Evolutionary conservation across 306 rosid species (phyloP).

Genomic region (Ormosia semicastrata): DNA sequence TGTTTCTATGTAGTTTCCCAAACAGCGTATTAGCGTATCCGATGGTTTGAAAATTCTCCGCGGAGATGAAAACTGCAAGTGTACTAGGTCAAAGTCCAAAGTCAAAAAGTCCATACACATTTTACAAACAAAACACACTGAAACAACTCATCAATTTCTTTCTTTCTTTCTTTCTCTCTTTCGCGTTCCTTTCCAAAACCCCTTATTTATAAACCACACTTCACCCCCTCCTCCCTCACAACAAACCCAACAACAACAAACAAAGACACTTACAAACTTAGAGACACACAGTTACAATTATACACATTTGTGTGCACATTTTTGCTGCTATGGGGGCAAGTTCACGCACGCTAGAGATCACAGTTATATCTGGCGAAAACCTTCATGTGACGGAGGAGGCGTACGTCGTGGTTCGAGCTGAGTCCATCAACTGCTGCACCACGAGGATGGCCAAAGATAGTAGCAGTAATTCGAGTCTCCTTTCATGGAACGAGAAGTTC

Average conservation of each 20-base stretch:
- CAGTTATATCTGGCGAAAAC: conserved; percentile 45
- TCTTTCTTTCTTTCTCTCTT: conserved; percentile 9
- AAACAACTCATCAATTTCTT: conserved; percentile 12
- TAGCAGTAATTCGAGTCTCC: background rate
- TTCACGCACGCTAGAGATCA: conserved; percentile 42
- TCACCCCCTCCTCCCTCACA: background rate
- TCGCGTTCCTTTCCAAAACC: background rate
- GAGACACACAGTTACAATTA: background rate
- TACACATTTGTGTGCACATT: background rate
- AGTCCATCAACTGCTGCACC: conserved; percentile 15
- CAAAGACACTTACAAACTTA: background rate
- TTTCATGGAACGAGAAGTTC: conserved; percentile 51
- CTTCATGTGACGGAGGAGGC: conserved; percentile 31
- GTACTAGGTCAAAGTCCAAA: conserved; percentile 13
- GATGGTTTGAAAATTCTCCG: background rate
- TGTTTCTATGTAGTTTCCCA: background rate
- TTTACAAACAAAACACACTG: background rate
- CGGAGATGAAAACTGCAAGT: background rate
- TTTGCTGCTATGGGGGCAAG: background rate
- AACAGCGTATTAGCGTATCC: background rate
- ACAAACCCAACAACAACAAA: background rate
- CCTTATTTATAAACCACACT: background rate
- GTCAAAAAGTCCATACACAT: background rate
- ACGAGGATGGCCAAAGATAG: conserved; percentile 34
- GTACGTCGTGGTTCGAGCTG: conserved; percentile 39